Evolutionary conservation across 345 rosid genomes (phyloP).

Genomic region (Crucihimalaya himalaica): DNA sequence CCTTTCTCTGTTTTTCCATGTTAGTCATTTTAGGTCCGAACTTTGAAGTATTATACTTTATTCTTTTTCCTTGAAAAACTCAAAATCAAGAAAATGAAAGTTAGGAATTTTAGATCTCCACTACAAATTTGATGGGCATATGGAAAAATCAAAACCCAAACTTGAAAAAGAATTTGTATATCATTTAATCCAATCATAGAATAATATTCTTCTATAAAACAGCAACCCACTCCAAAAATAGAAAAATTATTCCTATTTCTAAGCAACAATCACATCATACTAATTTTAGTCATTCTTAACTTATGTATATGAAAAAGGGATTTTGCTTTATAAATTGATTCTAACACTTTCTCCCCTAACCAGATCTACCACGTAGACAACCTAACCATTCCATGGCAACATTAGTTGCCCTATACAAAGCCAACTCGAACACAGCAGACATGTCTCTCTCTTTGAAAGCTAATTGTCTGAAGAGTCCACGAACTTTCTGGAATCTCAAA

Average conservation of each 20-base stretch:
- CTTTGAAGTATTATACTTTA: background rate
- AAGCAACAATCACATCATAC: constrained; percentile 24
- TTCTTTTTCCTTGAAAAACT: background rate
- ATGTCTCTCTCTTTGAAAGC: constrained; percentile 12
- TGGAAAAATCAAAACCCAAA: constrained; percentile 27
- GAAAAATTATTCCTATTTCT: constrained; percentile 30
- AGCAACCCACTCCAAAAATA: constrained; percentile 26
- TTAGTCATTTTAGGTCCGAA: constrained; percentile 17
- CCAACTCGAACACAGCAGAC: background rate
- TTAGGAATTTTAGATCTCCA: constrained; percentile 15
- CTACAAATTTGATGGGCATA: background rate
- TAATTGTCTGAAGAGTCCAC: constrained; percentile 5
- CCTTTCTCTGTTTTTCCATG: constrained; percentile 21
- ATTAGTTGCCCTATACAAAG: background rate
- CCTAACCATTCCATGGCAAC: constrained; percentile 15
- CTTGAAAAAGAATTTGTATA: constrained; percentile 12
- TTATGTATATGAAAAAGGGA: background rate
- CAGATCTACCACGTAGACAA: constrained; percentile 16
- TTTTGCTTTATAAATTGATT: background rate
- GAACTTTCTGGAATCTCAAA: constrained; percentile 21
- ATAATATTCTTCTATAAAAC: constrained; percentile 12
- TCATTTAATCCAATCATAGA: background rate
- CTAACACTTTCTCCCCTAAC: constrained; percentile 15
- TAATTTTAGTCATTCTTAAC: constrained; percentile 25
- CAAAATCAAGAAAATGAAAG: constrained; percentile 12